Evolutionary conservation across 352 stramenopile species (phyloP).

Genomic region (Peronospora belbahrii): DNA sequence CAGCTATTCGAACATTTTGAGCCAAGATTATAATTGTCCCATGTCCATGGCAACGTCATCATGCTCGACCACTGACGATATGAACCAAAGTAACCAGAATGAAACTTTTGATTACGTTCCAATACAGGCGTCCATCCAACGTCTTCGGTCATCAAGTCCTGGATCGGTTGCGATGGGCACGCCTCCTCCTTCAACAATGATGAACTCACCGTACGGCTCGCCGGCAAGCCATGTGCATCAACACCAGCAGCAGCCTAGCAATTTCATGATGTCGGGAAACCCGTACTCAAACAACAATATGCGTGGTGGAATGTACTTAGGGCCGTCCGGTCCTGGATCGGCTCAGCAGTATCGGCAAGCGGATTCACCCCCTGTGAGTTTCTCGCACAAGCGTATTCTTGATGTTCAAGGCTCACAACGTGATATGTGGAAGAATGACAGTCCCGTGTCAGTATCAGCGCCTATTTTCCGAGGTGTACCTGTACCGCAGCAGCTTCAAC

Average conservation of each 20-base stretch:
- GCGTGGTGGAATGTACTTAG: constrained; percentile 23
- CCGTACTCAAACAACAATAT: constrained; percentile 19
- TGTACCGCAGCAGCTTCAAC: constrained; percentile 25
- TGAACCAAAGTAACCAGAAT: constrained; percentile 27
- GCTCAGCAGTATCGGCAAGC: constrained; percentile 27
- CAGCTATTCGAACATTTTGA: constrained; percentile 29
- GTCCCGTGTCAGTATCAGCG: constrained; percentile 52
- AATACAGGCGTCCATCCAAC: constrained; percentile 30
- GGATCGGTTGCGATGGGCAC: constrained; percentile 24
- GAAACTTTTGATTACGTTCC: constrained; percentile 44
- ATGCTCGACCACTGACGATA: constrained; percentile 16
- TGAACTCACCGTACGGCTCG: constrained; percentile 31
- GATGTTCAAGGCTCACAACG: constrained; percentile 47
- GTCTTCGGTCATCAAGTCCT: constrained; percentile 21
- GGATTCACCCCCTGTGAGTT: constrained; percentile 30
- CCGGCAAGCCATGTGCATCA: constrained; percentile 30
- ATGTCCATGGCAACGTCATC: constrained; percentile 31
- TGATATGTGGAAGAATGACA: constrained; percentile 57
- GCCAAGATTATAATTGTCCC: constrained; percentile 20
- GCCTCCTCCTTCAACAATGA: constrained; percentile 30
- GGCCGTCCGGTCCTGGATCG: constrained; percentile 5
- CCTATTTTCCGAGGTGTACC: constrained; percentile 42
- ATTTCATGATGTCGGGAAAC: constrained; percentile 29
- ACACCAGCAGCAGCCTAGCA: constrained; percentile 19
- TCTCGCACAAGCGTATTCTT: constrained; percentile 49